These are phyloP conservation scores for Lipomyces anomalus DNA, from an alignment of 805 yeast species.

Conservation along the genomic window DNA sequence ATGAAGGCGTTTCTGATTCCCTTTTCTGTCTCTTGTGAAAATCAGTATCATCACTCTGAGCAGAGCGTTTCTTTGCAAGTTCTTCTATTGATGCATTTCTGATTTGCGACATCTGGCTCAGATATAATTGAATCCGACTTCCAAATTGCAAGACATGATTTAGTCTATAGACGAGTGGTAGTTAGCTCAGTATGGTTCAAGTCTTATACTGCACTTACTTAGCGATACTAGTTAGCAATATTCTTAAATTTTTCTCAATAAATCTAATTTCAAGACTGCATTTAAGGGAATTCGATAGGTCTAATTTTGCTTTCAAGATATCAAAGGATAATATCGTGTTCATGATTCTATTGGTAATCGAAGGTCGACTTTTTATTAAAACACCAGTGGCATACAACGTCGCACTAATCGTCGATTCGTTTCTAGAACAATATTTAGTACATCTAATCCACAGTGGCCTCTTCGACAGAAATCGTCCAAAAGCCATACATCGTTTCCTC, in stretches of 20 bases:
- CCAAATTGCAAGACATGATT: constrained; percentile 35
- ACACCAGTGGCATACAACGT: constrained; percentile 58
- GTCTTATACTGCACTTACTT: constrained; percentile 7
- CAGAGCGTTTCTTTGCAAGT: constrained; percentile 24
- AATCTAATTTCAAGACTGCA: constrained; percentile 52
- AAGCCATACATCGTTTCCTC: constrained; percentile 44
- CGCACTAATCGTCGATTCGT: constrained; percentile 57
- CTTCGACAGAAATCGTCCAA: neutral
- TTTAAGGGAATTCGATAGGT: constrained; percentile 14
- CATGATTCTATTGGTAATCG: constrained; percentile 49
- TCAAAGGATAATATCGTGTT: constrained; percentile 57
- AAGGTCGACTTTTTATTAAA: constrained; percentile 61
- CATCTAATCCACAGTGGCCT: neutral
- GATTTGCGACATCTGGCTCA: constrained; percentile 29
- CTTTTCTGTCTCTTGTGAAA: constrained; percentile 24
- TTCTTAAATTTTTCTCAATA: constrained; percentile 51
- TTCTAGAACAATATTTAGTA: constrained; percentile 2
- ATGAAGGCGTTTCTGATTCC: constrained; percentile 5
- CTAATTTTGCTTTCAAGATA: constrained; percentile 22
- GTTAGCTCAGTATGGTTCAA: neutral
- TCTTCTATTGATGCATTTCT: constrained; percentile 22
- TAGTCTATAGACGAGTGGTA: constrained; percentile 9
- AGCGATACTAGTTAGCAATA: constrained; percentile 25
- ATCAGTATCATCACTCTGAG: constrained; percentile 28
- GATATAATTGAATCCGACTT: constrained; percentile 30